Evolutionary conservation across 75 land plant species (phyloP).

Genomic region (Picea sitchensis): DNA sequence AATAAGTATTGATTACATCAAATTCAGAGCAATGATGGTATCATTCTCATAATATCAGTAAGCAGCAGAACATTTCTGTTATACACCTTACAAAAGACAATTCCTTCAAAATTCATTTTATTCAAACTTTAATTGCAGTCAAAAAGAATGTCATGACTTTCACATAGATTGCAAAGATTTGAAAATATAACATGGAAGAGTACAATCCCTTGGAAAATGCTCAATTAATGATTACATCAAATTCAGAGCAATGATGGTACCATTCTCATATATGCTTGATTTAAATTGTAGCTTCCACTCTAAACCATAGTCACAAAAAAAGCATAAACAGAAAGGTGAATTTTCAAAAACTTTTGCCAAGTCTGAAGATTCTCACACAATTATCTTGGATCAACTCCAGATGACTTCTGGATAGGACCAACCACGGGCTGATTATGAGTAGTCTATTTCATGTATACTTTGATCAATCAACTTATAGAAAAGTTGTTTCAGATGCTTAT

Average conservation of each 20-base stretch:
- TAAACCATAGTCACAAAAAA: not conserved
- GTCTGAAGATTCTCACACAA: not conserved
- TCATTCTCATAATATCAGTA: not conserved
- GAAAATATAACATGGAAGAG: not conserved
- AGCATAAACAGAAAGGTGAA: not conserved
- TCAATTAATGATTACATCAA: not conserved
- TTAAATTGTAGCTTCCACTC: not conserved
- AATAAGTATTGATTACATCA: not conserved
- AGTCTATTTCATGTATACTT: not conserved
- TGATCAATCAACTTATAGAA: slow-evolving; percentile 1
- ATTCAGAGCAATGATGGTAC: not conserved
- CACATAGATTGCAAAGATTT: not conserved
- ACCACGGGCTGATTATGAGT: not conserved
- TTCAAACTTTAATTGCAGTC: not conserved
- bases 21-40: not conserved
- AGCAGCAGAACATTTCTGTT: not conserved
- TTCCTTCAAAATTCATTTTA: not conserved
- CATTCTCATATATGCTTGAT: not conserved
- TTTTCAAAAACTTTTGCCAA: not conserved
- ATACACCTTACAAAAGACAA: not conserved
- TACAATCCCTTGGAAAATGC: not conserved
- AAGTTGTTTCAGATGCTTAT: not conserved
- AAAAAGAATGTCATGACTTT: not conserved
- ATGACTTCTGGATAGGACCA: not conserved
- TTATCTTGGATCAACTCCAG: not conserved